phyloP scores from a whole-genome alignment of 805 yeast genomes.

The Spathaspora gorwiae region DNA sequence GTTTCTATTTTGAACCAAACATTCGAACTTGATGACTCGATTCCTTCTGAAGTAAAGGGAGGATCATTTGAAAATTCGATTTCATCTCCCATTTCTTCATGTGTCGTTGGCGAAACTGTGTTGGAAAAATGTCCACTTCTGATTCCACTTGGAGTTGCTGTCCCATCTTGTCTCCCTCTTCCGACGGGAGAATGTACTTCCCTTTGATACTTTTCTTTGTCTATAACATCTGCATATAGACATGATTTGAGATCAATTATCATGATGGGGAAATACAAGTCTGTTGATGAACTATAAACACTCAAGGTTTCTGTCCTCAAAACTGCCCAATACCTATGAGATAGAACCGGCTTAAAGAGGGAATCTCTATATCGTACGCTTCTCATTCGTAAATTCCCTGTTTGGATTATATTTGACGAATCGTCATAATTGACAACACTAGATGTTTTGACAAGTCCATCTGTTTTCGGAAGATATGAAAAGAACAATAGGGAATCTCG shows the following conservation, averaged over 20 bases:
- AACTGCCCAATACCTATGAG: constrained; percentile 74
- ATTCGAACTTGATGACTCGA: constrained; percentile 25
- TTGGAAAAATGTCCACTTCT: background rate
- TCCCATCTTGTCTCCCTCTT: background rate
- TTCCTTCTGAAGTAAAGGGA: constrained; percentile 20
- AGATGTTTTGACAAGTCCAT: constrained; percentile 5
- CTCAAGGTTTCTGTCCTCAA: constrained; percentile 65
- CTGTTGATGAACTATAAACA: constrained; percentile 66
- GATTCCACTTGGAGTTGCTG: background rate
- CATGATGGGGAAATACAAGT: constrained; percentile 76
- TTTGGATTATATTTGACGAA: constrained; percentile 22
- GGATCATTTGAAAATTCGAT: constrained; percentile 1
- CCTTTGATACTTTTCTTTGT: constrained; percentile 19
- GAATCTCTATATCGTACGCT: constrained; percentile 37
- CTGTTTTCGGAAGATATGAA: constrained; percentile 64
- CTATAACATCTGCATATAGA: constrained; percentile 50
- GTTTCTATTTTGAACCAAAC: constrained; percentile 59
- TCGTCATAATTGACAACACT: constrained; percentile 16
- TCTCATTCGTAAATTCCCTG: constrained; percentile 37
- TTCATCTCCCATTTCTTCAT: constrained; percentile 17
- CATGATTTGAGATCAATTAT: constrained; percentile 71
- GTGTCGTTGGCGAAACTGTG: constrained; percentile 5
- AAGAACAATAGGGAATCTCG: constrained; percentile 60
- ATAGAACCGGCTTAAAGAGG: constrained; percentile 26
- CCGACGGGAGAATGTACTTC: background rate